Conservation (phyloP, 345 rosid species). For the Cochlearia excelsa region DNA sequence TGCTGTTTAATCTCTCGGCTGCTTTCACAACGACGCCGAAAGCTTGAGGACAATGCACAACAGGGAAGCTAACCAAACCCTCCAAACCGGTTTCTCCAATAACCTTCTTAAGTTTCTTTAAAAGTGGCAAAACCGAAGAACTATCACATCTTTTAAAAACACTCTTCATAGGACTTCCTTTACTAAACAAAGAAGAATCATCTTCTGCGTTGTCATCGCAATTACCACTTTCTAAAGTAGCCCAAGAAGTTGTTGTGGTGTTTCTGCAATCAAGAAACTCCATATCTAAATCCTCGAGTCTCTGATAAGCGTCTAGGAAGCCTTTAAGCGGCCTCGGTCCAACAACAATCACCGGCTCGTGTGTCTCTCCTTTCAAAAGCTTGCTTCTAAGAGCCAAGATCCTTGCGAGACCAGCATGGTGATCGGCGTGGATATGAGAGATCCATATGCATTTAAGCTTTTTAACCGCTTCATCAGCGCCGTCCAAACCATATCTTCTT, state of each 20-base stretch:
- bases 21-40: conserved; percentile 77
- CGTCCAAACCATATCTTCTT: conserved; percentile 82
- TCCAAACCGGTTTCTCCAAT: conserved; percentile 72
- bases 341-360: conserved; percentile 75
- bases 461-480: conserved; percentile 72
- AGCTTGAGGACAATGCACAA: conserved; percentile 97
- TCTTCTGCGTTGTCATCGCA: conserved; percentile 24
- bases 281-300: conserved; percentile 90
- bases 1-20: conserved; percentile 56
- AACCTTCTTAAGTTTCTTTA: conserved; percentile 52
- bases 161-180: conserved; percentile 76
- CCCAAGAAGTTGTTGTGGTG: conserved; percentile 65
- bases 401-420: conserved; percentile 88
- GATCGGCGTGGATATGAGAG: conserved; percentile 98
- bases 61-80: conserved; percentile 76
- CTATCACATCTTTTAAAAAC: conserved; percentile 55
- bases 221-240: conserved; percentile 38
- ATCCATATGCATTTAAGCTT: conserved; percentile 81
- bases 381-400: conserved; percentile 75
- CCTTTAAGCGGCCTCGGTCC: conserved; percentile 84
- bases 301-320: conserved; percentile 81
- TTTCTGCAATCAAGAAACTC: conserved; percentile 84
- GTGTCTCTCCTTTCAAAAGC: conserved; percentile 58
- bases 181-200: conserved; percentile 45
- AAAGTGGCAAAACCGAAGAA: conserved; percentile 43